Percentiles rank a stretch among this genome's conserved stretches.
Evolutionary conservation across 805 yeast genomes (phyloP).

Genomic region (Saccharomycopsis microspora): DNA sequence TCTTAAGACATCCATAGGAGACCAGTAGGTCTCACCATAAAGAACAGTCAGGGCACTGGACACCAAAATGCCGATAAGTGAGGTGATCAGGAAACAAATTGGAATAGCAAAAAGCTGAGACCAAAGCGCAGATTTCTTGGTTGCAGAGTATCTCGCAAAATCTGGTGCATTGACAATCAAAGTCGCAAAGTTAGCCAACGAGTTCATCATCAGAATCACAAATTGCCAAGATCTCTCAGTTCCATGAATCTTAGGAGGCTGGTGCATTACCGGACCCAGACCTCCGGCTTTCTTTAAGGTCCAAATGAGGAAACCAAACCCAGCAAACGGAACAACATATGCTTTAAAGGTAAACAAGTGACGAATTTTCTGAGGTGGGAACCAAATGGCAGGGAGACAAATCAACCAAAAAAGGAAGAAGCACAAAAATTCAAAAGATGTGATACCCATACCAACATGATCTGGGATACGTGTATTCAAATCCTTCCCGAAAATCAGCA

Average conservation of each 20-base stretch:
- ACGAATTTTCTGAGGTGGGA: constrained; percentile 73
- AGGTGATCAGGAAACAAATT: constrained; percentile 64
- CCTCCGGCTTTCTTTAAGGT: constrained; percentile 72
- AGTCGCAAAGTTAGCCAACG: constrained; percentile 82
- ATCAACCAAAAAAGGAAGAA: constrained; percentile 77
- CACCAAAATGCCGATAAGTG: constrained; percentile 75
- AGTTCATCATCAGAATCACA: constrained; percentile 64
- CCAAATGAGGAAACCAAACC: constrained; percentile 77
- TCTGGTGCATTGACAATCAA: constrained; percentile 82
- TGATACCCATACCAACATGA: constrained; percentile 48
- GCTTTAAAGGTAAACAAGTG: constrained; percentile 81
- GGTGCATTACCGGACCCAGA: constrained; percentile 59
- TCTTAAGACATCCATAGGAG: constrained; percentile 67
- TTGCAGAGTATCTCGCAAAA: constrained; percentile 72
- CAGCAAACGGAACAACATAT: constrained; percentile 69
- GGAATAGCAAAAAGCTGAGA: constrained; percentile 64
- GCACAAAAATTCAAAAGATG: constrained; percentile 61
- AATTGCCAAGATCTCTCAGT: constrained; percentile 74
- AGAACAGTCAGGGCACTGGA: constrained; percentile 64
- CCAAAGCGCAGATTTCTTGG: constrained; percentile 36
- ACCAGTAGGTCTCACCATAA: constrained; percentile 69
- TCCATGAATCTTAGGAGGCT: constrained; percentile 40
- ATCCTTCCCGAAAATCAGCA: constrained; percentile 62
- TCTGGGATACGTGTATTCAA: constrained; percentile 53
- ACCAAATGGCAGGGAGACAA: constrained; percentile 70